Conservation (phyloP, 768 basidiomycete genomes). For the Rhizopogon vesiculosus region DNA sequence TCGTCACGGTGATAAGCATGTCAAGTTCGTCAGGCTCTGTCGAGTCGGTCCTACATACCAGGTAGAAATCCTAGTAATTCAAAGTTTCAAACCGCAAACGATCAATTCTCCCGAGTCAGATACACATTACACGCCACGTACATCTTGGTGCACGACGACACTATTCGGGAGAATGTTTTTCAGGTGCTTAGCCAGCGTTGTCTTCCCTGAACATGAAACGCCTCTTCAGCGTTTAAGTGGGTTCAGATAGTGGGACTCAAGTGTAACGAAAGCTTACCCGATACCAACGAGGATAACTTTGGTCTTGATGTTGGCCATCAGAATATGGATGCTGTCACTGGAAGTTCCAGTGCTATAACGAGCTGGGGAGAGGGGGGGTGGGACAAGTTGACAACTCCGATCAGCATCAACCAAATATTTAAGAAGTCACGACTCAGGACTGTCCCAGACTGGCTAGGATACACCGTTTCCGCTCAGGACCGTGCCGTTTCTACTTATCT, state of each 20-base stretch:
- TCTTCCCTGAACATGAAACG: conserved; percentile 93
- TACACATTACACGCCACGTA: conserved; percentile 31
- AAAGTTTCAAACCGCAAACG: conserved; percentile 1
- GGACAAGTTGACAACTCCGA: too few relatives aligned
- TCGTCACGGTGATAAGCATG: not conserved
- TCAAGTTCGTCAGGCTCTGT: not conserved
- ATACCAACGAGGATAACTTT: conserved; percentile 44
- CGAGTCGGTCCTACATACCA: conserved; percentile 43
- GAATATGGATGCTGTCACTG: not conserved
- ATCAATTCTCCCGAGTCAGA: not conserved
- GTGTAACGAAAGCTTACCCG: conserved; percentile 35
- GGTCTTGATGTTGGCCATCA: conserved; percentile 13
- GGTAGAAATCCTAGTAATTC: conserved; percentile 85
- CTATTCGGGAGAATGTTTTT: conserved; percentile 67
- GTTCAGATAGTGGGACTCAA: not conserved
- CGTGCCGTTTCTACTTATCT: too few relatives aligned
- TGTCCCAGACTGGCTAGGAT: too few relatives aligned
- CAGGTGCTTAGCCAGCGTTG: conserved; percentile 92
- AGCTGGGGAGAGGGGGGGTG: too few relatives aligned
- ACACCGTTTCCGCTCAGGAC: too few relatives aligned
- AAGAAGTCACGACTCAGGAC: too few relatives aligned
- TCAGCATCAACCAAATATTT: too few relatives aligned
- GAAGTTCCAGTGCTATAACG: not conserved
- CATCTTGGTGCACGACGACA: conserved; percentile 89
- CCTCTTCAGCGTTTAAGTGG: conserved; percentile 45